Evolutionary conservation across 75 land plant genomes (phyloP).

Genomic region (Cunninghamia lanceolata): DNA sequence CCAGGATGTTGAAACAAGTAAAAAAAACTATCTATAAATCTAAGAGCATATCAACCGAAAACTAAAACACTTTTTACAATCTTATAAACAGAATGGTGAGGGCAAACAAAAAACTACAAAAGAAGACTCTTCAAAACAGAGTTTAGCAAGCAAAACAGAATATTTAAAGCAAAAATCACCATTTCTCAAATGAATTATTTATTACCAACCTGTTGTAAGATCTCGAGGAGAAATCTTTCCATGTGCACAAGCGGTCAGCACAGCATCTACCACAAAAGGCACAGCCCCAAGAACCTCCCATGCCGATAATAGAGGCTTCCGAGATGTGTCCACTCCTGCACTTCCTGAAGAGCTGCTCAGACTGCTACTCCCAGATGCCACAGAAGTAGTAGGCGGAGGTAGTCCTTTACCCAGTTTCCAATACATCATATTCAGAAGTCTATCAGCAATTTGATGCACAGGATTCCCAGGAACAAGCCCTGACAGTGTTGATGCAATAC

Average conservation of each 20-base stretch:
- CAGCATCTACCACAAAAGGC: constrained; percentile 87
- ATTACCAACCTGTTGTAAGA: constrained; percentile 78
- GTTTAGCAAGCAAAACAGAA: not conserved
- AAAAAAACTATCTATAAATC: not conserved
- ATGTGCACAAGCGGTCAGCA: constrained; percentile 84
- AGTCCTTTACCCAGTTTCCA: constrained; percentile 54
- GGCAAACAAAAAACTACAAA: not conserved
- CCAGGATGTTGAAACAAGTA: not conserved
- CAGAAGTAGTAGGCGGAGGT: constrained; percentile 30
- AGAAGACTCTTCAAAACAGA: not conserved
- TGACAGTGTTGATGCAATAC: constrained; percentile 81
- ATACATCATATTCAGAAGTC: constrained; percentile 86
- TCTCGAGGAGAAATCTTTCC: constrained; percentile 81
- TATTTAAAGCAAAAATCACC: constrained; percentile 1
- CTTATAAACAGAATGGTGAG: not conserved
- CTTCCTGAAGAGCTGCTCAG: constrained; percentile 40
- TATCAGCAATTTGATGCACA: constrained; percentile 79
- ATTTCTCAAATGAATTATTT: not conserved
- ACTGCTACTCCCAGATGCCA: constrained; percentile 45
- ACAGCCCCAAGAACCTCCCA: constrained; percentile 95
- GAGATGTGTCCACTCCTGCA: constrained; percentile 51
- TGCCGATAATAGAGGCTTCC: constrained; percentile 73
- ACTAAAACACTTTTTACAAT: not conserved
- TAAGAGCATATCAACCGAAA: not conserved
- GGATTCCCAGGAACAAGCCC: constrained; percentile 74